A percentile compares a stretch with the other conserved stretches of the same genome.
These are phyloP conservation scores for Fraxinus albicans DNA, from an alignment of 305 asterid genomes.

Conservation along the genomic window DNA sequence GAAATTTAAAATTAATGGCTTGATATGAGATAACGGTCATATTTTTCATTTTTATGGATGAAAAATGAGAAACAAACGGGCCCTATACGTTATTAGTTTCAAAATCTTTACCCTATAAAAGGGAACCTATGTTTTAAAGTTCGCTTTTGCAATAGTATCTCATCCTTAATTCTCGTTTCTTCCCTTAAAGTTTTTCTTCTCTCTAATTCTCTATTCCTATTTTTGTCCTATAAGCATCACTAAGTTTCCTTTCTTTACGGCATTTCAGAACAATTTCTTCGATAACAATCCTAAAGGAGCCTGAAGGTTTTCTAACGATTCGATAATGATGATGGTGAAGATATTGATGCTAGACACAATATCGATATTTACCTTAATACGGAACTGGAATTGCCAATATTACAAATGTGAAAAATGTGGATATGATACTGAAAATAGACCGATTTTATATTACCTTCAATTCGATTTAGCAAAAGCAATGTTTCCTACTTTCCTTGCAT, in stretches of 20 bases:
- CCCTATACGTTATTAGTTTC: not conserved
- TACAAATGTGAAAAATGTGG: not conserved
- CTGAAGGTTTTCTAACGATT: not conserved
- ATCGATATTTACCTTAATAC: not conserved
- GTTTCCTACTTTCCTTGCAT: not conserved
- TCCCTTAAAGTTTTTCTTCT: not conserved
- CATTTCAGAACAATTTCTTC: not conserved
- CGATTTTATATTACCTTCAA: not conserved
- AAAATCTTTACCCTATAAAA: not conserved
- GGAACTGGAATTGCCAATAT: not conserved
- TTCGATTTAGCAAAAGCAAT: not conserved
- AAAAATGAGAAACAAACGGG: too few relatives aligned
- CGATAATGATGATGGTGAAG: not conserved
- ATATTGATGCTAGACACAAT: not conserved
- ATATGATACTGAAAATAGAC: not conserved
- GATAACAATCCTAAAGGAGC: not conserved
- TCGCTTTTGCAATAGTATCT: not conserved
- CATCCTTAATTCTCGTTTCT: not conserved
- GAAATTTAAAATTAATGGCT: too few relatives aligned
- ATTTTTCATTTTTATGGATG: too few relatives aligned
- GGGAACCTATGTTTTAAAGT: not conserved
- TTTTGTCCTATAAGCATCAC: not conserved
- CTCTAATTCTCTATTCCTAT: not conserved
- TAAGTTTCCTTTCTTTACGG: not conserved
- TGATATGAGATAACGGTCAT: too few relatives aligned